These are phyloP conservation scores for Russula emetica DNA, from an alignment of 768 basidiomycete species.

Conservation along the genomic window DNA sequence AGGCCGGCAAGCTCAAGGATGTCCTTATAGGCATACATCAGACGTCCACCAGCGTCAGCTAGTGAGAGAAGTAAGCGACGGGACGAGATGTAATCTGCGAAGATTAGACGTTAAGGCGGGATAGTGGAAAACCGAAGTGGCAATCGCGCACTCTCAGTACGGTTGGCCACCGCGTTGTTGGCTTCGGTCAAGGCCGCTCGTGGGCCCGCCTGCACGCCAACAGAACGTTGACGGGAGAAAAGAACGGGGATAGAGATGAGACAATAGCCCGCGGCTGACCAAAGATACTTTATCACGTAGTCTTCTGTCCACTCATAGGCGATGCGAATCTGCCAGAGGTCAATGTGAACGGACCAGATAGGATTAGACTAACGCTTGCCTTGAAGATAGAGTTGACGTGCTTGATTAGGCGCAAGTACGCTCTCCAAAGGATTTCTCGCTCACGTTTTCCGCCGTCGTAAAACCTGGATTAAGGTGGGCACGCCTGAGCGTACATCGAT, in stretches of 20 bases:
- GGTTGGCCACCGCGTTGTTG: slow-evolving; percentile 42
- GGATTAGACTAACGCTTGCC: slow-evolving; percentile 36
- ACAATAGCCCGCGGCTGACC: slow-evolving; percentile 89
- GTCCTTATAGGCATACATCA: slow-evolving; percentile 98
- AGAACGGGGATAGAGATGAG: slow-evolving; percentile 89
- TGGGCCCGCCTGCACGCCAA: slow-evolving; percentile 29
- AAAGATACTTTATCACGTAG: slow-evolving; percentile 93
- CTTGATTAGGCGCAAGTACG: slow-evolving; percentile 75
- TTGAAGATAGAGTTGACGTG: slow-evolving; percentile 93
- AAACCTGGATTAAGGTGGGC: slow-evolving; percentile 50
- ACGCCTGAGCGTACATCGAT: neutral
- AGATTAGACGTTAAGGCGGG: neutral
- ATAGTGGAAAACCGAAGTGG: neutral
- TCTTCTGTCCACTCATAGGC: slow-evolving; percentile 96
- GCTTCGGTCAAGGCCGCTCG: slow-evolving; percentile 5
- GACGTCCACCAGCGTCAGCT: slow-evolving; percentile 91
- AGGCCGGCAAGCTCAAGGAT: slow-evolving; percentile 92
- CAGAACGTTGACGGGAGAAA: slow-evolving; percentile 50
- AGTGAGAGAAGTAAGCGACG: slow-evolving; percentile 85
- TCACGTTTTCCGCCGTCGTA: slow-evolving; percentile 87
- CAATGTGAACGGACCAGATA: neutral
- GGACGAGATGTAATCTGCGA: slow-evolving; percentile 83
- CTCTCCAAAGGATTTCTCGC: slow-evolving; percentile 69
- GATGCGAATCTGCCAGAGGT: slow-evolving; percentile 62
- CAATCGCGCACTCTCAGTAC: slow-evolving; percentile 44